Evolutionary conservation across 768 basidiomycete species (phyloP).

Genomic region (Kwoniella europaea): DNA sequence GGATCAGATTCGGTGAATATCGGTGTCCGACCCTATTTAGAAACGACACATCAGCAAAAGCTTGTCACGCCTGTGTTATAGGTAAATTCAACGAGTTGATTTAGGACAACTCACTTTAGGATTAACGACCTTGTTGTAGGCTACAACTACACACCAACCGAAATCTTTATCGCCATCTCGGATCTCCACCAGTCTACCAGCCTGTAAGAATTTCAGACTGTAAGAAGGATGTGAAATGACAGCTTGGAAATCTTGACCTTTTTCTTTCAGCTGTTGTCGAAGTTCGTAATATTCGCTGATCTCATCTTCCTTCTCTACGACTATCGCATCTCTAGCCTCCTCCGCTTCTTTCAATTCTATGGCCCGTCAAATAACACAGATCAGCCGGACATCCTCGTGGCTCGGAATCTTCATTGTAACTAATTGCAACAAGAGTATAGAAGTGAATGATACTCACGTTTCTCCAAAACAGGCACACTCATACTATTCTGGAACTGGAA

Average conservation of each 20-base stretch:
- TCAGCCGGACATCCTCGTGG: too few relatives aligned
- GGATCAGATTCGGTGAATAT: slow-evolving; percentile 64
- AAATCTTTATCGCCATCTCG: slow-evolving; percentile 86
- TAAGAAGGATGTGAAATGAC: slow-evolving; percentile 96
- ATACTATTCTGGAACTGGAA: slow-evolving; percentile 96
- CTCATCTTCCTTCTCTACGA: slow-evolving; percentile 80
- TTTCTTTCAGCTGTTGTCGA: slow-evolving; percentile 89
- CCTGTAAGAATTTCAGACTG: slow-evolving; percentile 88
- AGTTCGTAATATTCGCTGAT: slow-evolving; percentile 90
- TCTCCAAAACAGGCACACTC: slow-evolving; percentile 70
- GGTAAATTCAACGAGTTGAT: neutral
- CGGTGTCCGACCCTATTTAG: slow-evolving; percentile 60
- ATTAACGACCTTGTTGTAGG: slow-evolving; percentile 84
- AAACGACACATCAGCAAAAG: slow-evolving; percentile 2
- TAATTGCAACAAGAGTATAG: too few relatives aligned
- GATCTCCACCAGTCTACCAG: slow-evolving; percentile 89
- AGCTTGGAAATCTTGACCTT: slow-evolving; percentile 82
- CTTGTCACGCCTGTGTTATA: neutral
- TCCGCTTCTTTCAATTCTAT: slow-evolving; percentile 79
- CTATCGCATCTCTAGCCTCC: slow-evolving; percentile 66
- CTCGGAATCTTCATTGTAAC: too few relatives aligned
- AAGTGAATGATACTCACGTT: slow-evolving; percentile 65
- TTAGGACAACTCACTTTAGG: slow-evolving; percentile 66
- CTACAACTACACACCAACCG: slow-evolving; percentile 94
- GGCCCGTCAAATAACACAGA: neutral